These are phyloP conservation scores for Aspergillus kassunensis DNA, from an alignment of 495 filamentous ascomycete species.

Conservation along the genomic window DNA sequence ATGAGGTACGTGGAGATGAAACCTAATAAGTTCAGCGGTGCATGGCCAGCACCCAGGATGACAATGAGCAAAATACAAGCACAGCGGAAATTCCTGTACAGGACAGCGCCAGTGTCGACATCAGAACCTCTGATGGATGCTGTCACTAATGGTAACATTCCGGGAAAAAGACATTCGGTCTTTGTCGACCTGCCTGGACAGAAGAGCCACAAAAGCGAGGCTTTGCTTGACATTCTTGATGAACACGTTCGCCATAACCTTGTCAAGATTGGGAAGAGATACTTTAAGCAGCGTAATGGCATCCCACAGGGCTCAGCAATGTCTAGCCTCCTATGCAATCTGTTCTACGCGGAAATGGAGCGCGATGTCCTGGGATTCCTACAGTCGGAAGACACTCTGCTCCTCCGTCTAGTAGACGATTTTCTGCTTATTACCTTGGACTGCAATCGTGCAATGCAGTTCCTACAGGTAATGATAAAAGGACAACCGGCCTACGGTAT, in stretches of 20 bases:
- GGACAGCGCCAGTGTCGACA: conserved; percentile 50
- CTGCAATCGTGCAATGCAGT: conserved; percentile 56
- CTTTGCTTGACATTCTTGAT: conserved; percentile 64
- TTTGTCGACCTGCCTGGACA: conserved; percentile 64
- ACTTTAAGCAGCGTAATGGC: conserved; percentile 80
- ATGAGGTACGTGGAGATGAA: conserved; percentile 69
- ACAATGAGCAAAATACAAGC: conserved; percentile 45
- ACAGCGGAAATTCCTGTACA: conserved; percentile 60
- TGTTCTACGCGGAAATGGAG: conserved; percentile 90
- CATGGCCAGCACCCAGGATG: conserved; percentile 11
- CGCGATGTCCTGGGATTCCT: conserved; percentile 63
- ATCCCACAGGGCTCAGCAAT: conserved; percentile 92
- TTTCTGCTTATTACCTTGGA: conserved; percentile 83
- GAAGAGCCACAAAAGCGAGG: conserved; percentile 47
- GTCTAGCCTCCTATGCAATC: conserved; percentile 83
- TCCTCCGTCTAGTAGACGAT: conserved; percentile 85
- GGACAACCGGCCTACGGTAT: conserved; percentile 80
- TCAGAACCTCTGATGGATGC: conserved; percentile 51
- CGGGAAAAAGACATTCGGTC: conserved; percentile 56
- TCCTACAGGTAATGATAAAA: conserved; percentile 72
- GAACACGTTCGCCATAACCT: conserved; percentile 80
- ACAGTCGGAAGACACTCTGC: conserved; percentile 51
- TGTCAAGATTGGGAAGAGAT: conserved; percentile 84
- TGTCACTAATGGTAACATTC: conserved; percentile 42
- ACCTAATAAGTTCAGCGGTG: conserved; percentile 24